Evolutionary conservation across 805 yeast species (phyloP).

Genomic region (Zygotorulaspora sp.): DNA sequence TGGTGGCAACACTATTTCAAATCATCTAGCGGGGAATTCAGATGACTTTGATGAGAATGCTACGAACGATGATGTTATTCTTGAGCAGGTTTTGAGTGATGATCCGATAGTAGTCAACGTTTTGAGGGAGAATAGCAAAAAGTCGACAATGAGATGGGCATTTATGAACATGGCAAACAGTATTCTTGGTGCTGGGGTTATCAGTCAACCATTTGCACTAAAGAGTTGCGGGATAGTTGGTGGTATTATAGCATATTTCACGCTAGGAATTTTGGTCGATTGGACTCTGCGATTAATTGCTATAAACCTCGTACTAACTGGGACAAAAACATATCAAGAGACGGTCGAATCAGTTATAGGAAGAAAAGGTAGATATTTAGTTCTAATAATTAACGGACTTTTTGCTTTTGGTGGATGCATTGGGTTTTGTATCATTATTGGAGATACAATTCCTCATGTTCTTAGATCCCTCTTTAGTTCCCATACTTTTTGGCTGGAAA

Average conservation of each 20-base stretch:
- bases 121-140: slow-evolving; percentile 30
- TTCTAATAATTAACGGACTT: slow-evolving; percentile 72
- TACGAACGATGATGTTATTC: neutral
- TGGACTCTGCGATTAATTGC: slow-evolving; percentile 84
- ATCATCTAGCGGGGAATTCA: neutral
- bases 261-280: slow-evolving; percentile 69
- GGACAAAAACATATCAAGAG: slow-evolving; percentile 76
- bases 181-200: slow-evolving; percentile 92
- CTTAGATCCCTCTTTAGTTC: slow-evolving; percentile 55
- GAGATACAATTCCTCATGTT: slow-evolving; percentile 93
- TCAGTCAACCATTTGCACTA: slow-evolving; percentile 89
- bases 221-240: slow-evolving; percentile 74
- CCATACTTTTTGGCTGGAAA: slow-evolving; percentile 16
- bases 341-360: slow-evolving; percentile 82
- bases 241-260: slow-evolving; percentile 56
- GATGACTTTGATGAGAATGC: slow-evolving; percentile 1
- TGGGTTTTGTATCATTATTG: slow-evolving; percentile 91
- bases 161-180: slow-evolving; percentile 97
- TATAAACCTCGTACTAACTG: slow-evolving; percentile 72
- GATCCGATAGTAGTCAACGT: slow-evolving; percentile 9
- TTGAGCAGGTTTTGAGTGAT: neutral
- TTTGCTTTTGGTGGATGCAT: slow-evolving; percentile 94
- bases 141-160: slow-evolving; percentile 73
- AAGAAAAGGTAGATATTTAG: slow-evolving; percentile 56
- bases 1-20: slow-evolving; percentile 1